Evolutionary conservation across 495 filamentous ascomycete genomes (phyloP).

Genomic region (Staphylotrichum tortipilum): DNA sequence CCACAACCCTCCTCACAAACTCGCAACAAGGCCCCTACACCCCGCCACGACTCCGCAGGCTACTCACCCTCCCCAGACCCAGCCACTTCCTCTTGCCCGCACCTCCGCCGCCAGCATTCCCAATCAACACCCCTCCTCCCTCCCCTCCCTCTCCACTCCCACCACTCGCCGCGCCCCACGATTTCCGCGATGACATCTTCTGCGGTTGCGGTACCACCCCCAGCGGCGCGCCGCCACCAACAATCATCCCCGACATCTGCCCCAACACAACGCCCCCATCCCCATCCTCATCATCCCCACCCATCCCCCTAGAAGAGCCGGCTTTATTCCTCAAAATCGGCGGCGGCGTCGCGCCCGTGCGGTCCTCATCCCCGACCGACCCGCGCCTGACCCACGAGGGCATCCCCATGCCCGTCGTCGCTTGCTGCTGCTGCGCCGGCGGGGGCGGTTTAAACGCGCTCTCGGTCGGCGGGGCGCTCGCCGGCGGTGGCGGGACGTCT

Average conservation of each 20-base stretch:
- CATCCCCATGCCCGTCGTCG: constrained; percentile 13
- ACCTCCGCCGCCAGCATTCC: not conserved
- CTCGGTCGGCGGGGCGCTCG: constrained; percentile 28
- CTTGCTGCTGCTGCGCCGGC: constrained; percentile 10
- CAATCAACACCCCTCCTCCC: constrained; percentile 2
- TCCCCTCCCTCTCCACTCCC: not conserved
- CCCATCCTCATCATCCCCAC: constrained; percentile 13
- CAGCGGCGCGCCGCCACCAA: constrained; percentile 3
- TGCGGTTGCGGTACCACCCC: too few relatives aligned
- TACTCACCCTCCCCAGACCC: constrained; percentile 27
- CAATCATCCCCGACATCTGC: not conserved
- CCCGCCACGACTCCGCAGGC: constrained; percentile 25
- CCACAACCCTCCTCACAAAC: not conserved
- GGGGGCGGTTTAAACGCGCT: constrained; percentile 22
- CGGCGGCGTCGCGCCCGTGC: constrained; percentile 36
- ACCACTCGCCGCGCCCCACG: not conserved
- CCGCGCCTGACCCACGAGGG: constrained; percentile 24
- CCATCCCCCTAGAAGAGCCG: not conserved
- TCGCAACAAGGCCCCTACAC: constrained; percentile 9
- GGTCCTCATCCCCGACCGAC: constrained; percentile 18
- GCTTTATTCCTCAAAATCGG: constrained; percentile 36
- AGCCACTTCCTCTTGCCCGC: constrained; percentile 33
- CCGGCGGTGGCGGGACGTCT: constrained; percentile 14
- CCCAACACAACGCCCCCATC: constrained; percentile 17
- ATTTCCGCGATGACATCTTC: not conserved